These are phyloP conservation scores for Lyophyllum atratum DNA, from an alignment of 768 basidiomycete genomes.

Conservation along the genomic window DNA sequence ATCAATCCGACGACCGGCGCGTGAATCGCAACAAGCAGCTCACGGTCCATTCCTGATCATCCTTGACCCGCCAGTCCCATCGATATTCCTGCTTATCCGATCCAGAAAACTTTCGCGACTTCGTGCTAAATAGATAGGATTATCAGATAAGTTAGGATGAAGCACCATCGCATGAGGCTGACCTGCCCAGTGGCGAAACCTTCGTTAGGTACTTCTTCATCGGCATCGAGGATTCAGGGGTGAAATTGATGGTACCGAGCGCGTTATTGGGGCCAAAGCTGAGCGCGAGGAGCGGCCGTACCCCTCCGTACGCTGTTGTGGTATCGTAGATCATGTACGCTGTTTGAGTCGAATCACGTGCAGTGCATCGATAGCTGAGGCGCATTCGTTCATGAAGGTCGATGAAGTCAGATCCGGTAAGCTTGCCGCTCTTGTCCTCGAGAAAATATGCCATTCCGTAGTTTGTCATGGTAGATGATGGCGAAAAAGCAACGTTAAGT, in stretches of 20 bases:
- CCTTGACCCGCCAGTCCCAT: conserved; percentile 53
- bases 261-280: conserved; percentile 51
- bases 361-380: conserved; percentile 50
- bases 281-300: conserved; percentile 46
- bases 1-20: not conserved
- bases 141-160: not conserved
- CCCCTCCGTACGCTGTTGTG: conserved; percentile 26
- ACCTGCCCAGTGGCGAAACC: conserved; percentile 44
- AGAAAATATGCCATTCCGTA: conserved; percentile 65
- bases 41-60: conserved; percentile 68
- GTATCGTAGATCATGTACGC: conserved; percentile 58
- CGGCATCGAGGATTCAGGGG: conserved; percentile 31
- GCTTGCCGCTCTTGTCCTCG: conserved; percentile 59
- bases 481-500: not conserved
- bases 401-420: conserved; percentile 57
- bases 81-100: conserved; percentile 63
- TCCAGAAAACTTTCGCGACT: conserved; percentile 53
- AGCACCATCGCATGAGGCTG: conserved; percentile 10
- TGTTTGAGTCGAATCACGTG: conserved; percentile 38
- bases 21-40: conserved; percentile 23
- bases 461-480: conserved; percentile 32
- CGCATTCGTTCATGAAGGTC: conserved; percentile 66
- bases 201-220: conserved; percentile 59
- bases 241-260: conserved; percentile 54
- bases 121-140: conserved; percentile 31